Evolutionary conservation across 2,329 filamentous ascomycete genomes (phyloP).

Genomic region (Dactylonectria estremocensis): DNA sequence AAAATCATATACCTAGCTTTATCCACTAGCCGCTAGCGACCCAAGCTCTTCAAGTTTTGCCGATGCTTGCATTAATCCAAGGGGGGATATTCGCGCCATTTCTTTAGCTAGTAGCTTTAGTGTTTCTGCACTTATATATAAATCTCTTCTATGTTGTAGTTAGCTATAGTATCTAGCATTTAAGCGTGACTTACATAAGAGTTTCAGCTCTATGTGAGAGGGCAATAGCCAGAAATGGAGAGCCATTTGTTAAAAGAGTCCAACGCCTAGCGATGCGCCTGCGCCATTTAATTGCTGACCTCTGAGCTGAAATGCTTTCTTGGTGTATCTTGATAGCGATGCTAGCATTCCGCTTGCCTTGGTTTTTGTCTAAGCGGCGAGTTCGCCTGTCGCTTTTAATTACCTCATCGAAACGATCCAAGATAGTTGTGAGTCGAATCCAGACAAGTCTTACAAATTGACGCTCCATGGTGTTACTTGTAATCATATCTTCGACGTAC

Average conservation of each 20-base stretch:
- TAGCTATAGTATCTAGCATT: background rate
- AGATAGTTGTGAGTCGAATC: conserved; percentile 1
- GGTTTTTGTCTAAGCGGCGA: conserved; percentile 4
- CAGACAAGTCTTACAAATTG: background rate
- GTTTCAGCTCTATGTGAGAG: conserved; percentile 1
- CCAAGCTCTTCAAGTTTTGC: background rate
- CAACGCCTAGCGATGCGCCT: conserved; percentile 3
- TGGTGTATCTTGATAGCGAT: conserved; percentile 8
- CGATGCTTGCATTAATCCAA: conserved; percentile 3
- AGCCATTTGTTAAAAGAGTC: conserved; percentile 4
- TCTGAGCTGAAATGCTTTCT: conserved; percentile 6
- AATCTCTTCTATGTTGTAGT: background rate
- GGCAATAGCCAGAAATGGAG: background rate
- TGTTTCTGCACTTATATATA: conserved; percentile 1
- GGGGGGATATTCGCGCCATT: background rate
- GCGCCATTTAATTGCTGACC: background rate
- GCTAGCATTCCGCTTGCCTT: conserved; percentile 1
- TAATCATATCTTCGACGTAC: conserved; percentile 1
- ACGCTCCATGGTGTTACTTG: background rate
- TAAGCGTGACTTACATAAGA: conserved; percentile 1
- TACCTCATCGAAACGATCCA: conserved; percentile 9
- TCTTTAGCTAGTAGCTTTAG: conserved; percentile 1
- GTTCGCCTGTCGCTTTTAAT: conserved; percentile 4
- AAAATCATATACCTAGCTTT: background rate
- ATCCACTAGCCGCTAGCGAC: conserved; percentile 1